Conservation (phyloP, 2,329 filamentous ascomycete genomes). For the Arthrobotrys sphaeroides region DNA sequence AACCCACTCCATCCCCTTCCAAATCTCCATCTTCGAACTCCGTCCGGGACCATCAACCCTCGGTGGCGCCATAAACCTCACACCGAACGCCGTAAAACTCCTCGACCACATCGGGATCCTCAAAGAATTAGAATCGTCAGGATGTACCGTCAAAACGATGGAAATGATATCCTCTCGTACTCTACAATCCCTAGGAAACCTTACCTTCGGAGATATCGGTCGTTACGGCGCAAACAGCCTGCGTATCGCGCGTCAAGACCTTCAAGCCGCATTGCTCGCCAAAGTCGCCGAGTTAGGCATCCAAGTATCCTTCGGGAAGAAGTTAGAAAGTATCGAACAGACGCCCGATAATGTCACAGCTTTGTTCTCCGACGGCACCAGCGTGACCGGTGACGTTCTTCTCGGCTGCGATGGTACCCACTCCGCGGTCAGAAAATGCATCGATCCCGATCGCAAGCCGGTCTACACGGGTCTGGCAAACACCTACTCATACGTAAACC, state of each 20-base stretch:
- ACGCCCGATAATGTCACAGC: conserved; percentile 53
- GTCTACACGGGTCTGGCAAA: conserved; percentile 40
- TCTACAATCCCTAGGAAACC: conserved; percentile 59
- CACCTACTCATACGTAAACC: conserved; percentile 41
- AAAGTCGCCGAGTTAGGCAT: conserved; percentile 53
- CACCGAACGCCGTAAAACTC: conserved; percentile 64
- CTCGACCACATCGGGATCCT: conserved; percentile 63
- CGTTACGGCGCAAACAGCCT: conserved; percentile 66
- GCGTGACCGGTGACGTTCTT: conserved; percentile 58
- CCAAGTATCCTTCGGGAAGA: conserved; percentile 54
- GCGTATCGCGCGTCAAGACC: conserved; percentile 58
- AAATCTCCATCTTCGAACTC: conserved; percentile 65
- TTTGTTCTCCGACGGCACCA: conserved; percentile 57
- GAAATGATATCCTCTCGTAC: conserved; percentile 63
- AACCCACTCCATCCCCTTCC: conserved; percentile 60
- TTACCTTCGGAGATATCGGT: conserved; percentile 65
- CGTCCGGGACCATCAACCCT: conserved; percentile 64
- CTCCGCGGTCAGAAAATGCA: conserved; percentile 57
- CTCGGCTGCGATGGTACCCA: conserved; percentile 60
- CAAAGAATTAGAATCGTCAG: conserved; percentile 62
- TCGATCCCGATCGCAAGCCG: conserved; percentile 39
- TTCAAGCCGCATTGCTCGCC: conserved; percentile 57
- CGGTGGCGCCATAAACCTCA: conserved; percentile 64
- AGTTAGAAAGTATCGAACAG: conserved; percentile 27
- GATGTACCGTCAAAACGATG: conserved; percentile 65